Base-by-base conservation (phyloP, 2,329 filamentous ascomycete species). In the Fonsecaea pedrosoi region DNA sequence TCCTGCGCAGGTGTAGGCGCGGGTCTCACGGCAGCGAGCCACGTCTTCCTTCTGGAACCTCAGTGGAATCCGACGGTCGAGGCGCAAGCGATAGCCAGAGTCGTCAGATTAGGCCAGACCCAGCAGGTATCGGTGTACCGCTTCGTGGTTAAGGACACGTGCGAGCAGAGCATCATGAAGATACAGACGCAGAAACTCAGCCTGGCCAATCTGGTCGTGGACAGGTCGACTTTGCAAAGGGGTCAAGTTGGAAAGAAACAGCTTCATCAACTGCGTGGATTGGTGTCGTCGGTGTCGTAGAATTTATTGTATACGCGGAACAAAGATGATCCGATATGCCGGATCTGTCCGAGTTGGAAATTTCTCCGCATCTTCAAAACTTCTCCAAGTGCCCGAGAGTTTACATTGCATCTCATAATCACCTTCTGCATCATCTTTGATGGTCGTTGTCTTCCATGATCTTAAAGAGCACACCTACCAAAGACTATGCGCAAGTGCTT, bases 1-100 rank as follows among this genome's bases (percentile, higher is more conserved):
- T 80, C 81, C 0, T 86, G 84, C 60, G 85, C 82, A 40, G 82
- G 83, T n/a, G 80, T 82, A 25, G 83, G 64, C 0, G 74, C 85
- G 6, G 83, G 82, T 0, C 73, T 86, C 0, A 85, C 82, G 0
- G 80, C 75, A 0, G 83, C 84, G 0, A 81, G 82, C 0, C 76
- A 80, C 1, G 82, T 79, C 0, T 83, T 83, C 55, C 76, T 85
- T 0, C 79, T 85, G 75, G 83, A 86, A 60, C 83, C 83, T 0
- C 82, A 85, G n/a, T 80, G 81, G 78, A 83, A 82, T 18, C 81
- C 80, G 1, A 79, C 78, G 0, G 56, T 82, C 0, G 80, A 83
- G 67, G 81, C 82, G 3, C 80, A 82, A 68, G 81, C 81, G 0
- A 70, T 83, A 0, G 78, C 78, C 1, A 73, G 80, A 12, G 75